These are phyloP conservation scores for Adenanthera pavonina DNA, from an alignment of 306 rosid species.

Conservation along the genomic window DNA sequence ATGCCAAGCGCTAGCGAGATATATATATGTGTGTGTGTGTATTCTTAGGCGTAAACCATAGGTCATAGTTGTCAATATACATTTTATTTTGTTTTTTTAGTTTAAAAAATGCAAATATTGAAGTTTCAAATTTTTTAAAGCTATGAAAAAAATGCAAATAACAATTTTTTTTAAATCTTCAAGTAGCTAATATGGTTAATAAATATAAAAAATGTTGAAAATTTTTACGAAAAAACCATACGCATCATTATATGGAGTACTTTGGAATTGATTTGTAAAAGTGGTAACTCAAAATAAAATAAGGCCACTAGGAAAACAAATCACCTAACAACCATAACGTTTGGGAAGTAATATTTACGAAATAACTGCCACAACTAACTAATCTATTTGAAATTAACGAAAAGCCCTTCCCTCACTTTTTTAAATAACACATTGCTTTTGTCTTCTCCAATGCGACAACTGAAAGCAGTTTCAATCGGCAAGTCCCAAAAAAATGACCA, in stretches of 20 bases:
- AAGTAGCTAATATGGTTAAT: no score
- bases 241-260: no score
- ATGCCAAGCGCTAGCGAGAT: background rate
- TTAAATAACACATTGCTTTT: background rate
- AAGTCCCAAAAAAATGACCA: slow-evolving; percentile 52
- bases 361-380: slow-evolving; percentile 39
- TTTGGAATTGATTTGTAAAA: background rate
- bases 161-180: no score
- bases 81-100: background rate
- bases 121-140: no score
- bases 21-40: no score
- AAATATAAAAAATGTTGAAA: no score
- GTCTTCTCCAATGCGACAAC: background rate
- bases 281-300: background rate
- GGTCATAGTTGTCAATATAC: background rate
- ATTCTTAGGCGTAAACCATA: no score
- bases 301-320: background rate
- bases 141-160: no score
- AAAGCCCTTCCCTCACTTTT: background rate
- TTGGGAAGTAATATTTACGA: background rate
- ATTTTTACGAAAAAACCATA: no score
- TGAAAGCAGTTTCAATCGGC: slow-evolving; percentile 47
- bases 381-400: background rate
- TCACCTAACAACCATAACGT: background rate
- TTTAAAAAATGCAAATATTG: no score